phyloP scores from a whole-genome alignment of 441 rosid genomes.

The Populus hybrid region DNA sequence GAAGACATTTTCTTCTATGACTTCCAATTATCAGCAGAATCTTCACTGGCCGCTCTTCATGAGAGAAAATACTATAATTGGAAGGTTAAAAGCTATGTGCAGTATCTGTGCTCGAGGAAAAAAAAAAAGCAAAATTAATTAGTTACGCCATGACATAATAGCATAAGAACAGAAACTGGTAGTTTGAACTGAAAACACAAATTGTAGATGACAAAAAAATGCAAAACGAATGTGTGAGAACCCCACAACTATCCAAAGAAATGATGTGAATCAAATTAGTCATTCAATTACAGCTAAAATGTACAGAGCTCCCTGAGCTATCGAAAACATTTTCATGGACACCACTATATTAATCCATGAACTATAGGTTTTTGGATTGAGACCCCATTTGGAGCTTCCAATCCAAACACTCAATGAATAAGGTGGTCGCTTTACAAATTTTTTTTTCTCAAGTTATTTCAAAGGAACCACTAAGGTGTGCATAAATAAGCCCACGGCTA shows the following conservation, averaged over 20 bases:
- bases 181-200: neutral
- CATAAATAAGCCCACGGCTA: neutral
- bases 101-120: neutral
- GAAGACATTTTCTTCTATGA: constrained; percentile 45
- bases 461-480: neutral
- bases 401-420: neutral
- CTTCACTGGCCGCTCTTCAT: constrained; percentile 35
- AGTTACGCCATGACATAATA: neutral
- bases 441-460: neutral
- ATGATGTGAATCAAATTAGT: neutral
- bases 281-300: neutral
- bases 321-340: neutral
- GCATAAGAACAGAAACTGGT: neutral
- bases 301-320: neutral
- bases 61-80: constrained; percentile 12
- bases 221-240: neutral
- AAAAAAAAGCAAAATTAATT: too few relatives aligned
- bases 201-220: neutral
- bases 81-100: neutral
- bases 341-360: neutral
- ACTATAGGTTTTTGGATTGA: neutral
- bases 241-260: neutral
- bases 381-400: neutral
- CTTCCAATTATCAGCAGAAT: constrained; percentile 24
- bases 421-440: neutral